Percentiles rank a stretch among this genome's conserved stretches.
phyloP scores from a whole-genome alignment of 257 asterid genomes.

The Coffea canephora region DNA sequence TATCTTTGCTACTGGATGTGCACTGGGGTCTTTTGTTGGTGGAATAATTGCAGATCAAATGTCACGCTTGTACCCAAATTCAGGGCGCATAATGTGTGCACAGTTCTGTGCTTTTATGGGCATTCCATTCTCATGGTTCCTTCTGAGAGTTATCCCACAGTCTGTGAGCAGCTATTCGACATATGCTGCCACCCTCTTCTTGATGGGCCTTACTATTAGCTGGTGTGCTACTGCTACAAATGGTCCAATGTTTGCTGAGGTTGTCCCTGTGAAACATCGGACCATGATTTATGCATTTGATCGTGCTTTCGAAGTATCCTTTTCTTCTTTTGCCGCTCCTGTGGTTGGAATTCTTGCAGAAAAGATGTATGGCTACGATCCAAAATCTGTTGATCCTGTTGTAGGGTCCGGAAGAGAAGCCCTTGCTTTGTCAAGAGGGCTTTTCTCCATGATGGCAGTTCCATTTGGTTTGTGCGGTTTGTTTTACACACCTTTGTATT shows the following conservation, averaged over 20 bases:
- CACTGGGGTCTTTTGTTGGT: conserved; percentile 81
- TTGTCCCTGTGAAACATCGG: conserved; percentile 86
- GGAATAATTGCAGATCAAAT: conserved; percentile 83
- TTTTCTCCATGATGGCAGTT: conserved; percentile 84
- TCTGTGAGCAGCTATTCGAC: conserved; percentile 55
- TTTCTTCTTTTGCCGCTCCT: conserved; percentile 94
- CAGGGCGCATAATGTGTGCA: conserved; percentile 90
- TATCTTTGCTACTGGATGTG: conserved; percentile 89
- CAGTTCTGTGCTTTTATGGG: conserved; percentile 93
- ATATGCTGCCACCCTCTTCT: conserved; percentile 65
- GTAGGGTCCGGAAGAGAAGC: conserved; percentile 77
- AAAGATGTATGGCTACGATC: conserved; percentile 77
- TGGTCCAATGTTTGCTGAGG: conserved; percentile 97
- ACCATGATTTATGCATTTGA: conserved; percentile 97
- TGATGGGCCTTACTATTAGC: conserved; percentile 89
- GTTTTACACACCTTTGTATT: conserved; percentile 85
- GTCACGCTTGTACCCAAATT: conserved; percentile 62
- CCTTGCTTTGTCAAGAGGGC: conserved; percentile 77
- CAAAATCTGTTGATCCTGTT: conserved; percentile 71
- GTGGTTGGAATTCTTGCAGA: conserved; percentile 86
- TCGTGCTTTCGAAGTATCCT: conserved; percentile 88
- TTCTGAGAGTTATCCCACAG: conserved; percentile 65
- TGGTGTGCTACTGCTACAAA: conserved; percentile 94
- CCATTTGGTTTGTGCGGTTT: conserved; percentile 83
- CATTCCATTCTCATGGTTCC: conserved; percentile 83